phyloP scores from a whole-genome alignment of 352 stramenopile genomes.

The Thalassiosira pacifica region DNA sequence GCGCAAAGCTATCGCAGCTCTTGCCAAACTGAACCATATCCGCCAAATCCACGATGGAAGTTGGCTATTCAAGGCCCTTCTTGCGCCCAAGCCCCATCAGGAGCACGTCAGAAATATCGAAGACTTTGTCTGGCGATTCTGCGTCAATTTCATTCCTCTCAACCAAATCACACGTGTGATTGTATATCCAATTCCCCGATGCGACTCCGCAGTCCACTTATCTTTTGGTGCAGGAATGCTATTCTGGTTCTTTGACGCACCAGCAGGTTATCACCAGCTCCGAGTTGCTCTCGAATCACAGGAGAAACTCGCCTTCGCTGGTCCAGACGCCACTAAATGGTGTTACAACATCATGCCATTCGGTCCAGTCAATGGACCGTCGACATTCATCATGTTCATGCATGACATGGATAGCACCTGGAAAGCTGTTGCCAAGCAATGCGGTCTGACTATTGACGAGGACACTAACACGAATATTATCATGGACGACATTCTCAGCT shows the following conservation, averaged over 20 bases:
- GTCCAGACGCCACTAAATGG: conserved; percentile 13
- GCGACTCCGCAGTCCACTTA: conserved; percentile 51
- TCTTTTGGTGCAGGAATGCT: too few relatives aligned
- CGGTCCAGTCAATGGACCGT: conserved; percentile 25
- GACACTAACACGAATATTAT: conserved; percentile 11
- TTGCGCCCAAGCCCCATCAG: conserved; percentile 64
- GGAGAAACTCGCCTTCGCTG: conserved; percentile 37
- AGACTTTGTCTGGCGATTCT: conserved; percentile 63
- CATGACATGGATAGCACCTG: conserved; percentile 36
- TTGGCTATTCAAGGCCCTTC: conserved; percentile 51
- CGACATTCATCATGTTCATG: conserved; percentile 47
- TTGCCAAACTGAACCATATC: conserved; percentile 33
- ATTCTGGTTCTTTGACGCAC: conserved; percentile 44
- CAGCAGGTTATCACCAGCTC: conserved; percentile 52
- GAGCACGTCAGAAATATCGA: conserved; percentile 47
- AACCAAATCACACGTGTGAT: too few relatives aligned
- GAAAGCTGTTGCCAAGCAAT: background rate
- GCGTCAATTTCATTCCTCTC: conserved; percentile 54
- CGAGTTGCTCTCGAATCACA: conserved; percentile 17
- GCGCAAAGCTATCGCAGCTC: conserved; percentile 21
- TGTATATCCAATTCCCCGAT: conserved; percentile 57
- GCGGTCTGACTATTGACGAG: too few relatives aligned
- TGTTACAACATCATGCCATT: conserved; percentile 47
- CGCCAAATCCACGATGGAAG: conserved; percentile 22
- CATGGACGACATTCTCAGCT: conserved; percentile 22